Percentiles rank a stretch among this genome's conserved stretches.
Conservation (phyloP, 805 yeast genomes). For the Yarrowia sp. region DNA sequence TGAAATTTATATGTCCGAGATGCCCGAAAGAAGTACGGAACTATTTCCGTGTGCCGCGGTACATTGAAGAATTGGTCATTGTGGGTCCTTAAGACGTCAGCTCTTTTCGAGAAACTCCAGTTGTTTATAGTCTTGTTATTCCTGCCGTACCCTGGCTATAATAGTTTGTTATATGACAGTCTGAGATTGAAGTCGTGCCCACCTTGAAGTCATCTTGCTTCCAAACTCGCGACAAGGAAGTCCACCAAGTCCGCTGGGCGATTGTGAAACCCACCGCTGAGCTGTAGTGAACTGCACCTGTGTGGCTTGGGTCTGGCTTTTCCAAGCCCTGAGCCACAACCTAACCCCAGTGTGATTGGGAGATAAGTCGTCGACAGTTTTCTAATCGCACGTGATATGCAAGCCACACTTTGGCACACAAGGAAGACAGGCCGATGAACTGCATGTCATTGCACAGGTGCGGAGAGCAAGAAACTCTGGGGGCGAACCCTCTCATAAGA, state of each 20-base stretch:
- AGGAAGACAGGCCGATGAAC: slow-evolving; percentile 5
- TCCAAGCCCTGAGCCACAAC: slow-evolving; percentile 1
- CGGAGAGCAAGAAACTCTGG: slow-evolving; percentile 7
- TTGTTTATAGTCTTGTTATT: neutral
- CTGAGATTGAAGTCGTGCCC: neutral
- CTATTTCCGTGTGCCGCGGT: too few relatives aligned
- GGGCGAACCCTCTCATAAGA: neutral
- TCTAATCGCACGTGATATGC: slow-evolving; percentile 26
- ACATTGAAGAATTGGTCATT: too few relatives aligned
- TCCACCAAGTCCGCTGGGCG: slow-evolving; percentile 9
- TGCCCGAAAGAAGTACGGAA: neutral
- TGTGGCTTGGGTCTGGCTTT: slow-evolving; percentile 13
- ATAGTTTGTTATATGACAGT: too few relatives aligned
- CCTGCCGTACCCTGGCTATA: neutral
- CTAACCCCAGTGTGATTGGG: slow-evolving; percentile 8
- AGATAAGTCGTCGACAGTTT: neutral
- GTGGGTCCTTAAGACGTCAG: too few relatives aligned
- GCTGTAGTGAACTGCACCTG: neutral
- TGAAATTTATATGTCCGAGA: neutral
- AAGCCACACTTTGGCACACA: slow-evolving; percentile 13
- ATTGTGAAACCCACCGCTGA: neutral
- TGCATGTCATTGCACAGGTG: slow-evolving; percentile 7
- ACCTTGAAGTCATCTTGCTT: slow-evolving; percentile 6
- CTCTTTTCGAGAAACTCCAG: too few relatives aligned
- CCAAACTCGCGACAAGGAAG: neutral